Conservation (phyloP, 2,329 filamentous ascomycete species). For the Sphaerulina vaccinii region DNA sequence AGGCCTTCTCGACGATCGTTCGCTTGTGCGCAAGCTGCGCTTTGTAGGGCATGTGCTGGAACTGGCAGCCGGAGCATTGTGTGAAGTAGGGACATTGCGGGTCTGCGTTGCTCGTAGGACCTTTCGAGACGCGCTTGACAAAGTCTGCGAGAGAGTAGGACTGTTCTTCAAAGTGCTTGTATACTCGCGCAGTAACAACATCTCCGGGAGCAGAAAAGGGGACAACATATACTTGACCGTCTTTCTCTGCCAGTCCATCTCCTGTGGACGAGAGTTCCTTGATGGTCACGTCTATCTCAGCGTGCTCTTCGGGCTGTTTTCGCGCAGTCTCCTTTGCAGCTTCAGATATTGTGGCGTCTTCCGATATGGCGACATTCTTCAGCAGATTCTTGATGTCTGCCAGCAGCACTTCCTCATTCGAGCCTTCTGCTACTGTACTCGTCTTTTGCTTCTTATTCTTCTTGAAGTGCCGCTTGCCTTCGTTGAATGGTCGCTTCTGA, state of each 20-base stretch:
- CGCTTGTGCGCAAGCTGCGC: slow-evolving; percentile 85
- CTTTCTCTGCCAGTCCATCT: slow-evolving; percentile 76
- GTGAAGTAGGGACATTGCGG: slow-evolving; percentile 83
- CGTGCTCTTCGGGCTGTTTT: slow-evolving; percentile 59
- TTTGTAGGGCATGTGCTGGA: slow-evolving; percentile 91
- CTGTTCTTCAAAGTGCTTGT: slow-evolving; percentile 65
- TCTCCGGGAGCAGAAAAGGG: slow-evolving; percentile 89
- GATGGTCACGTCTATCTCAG: slow-evolving; percentile 80
- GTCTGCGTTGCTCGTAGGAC: slow-evolving; percentile 71
- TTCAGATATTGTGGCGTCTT: slow-evolving; percentile 25
- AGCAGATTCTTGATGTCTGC: slow-evolving; percentile 47
- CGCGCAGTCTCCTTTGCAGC: slow-evolving; percentile 14
- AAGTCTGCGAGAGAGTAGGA: slow-evolving; percentile 79
- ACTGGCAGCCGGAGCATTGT: slow-evolving; percentile 87
- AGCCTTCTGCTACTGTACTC: slow-evolving; percentile 43
- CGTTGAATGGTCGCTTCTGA: slow-evolving; percentile 40
- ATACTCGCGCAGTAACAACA: slow-evolving; percentile 72
- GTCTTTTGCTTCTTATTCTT: slow-evolving; percentile 52
- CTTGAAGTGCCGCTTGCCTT: slow-evolving; percentile 41
- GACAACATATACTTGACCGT: slow-evolving; percentile 75
- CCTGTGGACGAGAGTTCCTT: slow-evolving; percentile 83
- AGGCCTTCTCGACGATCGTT: slow-evolving; percentile 85
- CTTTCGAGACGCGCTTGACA: slow-evolving; percentile 71
- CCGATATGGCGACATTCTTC: slow-evolving; percentile 32
- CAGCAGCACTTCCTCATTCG: slow-evolving; percentile 50